phyloP scores from a whole-genome alignment of 2,329 filamentous ascomycete genomes.

The Pestalotiopsis fici region DNA sequence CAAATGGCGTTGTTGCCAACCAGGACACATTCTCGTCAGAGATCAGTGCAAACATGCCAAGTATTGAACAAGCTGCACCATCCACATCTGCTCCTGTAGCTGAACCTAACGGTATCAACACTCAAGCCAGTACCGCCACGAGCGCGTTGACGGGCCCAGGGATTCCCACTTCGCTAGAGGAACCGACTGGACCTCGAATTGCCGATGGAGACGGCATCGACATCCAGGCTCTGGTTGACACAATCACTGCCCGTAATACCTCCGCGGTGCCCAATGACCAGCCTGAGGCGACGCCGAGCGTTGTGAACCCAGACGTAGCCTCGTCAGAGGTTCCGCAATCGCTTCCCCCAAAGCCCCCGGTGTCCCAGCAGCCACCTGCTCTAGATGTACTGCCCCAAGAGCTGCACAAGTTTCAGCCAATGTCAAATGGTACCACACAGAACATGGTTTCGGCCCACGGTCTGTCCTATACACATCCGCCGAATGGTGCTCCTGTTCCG shows the following conservation, averaged over 20 bases:
- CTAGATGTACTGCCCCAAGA: constrained; percentile 30
- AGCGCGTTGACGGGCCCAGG: background rate
- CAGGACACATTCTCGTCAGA: background rate
- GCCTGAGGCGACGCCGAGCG: constrained; percentile 25
- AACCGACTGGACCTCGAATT: background rate
- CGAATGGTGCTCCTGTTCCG: constrained; percentile 32
- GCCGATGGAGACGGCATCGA: constrained; percentile 18
- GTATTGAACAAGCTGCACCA: constrained; percentile 14
- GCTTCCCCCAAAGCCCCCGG: constrained; percentile 48
- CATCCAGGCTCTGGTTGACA: constrained; percentile 27
- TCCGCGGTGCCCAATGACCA: constrained; percentile 25
- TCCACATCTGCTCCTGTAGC: background rate
- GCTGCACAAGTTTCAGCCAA: constrained; percentile 28
- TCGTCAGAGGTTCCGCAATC: constrained; percentile 26
- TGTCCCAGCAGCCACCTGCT: constrained; percentile 37
- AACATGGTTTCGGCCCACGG: constrained; percentile 33
- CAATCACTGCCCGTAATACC: constrained; percentile 24
- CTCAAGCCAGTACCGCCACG: background rate
- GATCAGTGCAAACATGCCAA: constrained; percentile 15
- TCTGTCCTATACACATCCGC: constrained; percentile 33
- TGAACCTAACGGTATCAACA: background rate
- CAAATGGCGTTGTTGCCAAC: background rate
- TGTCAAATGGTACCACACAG: constrained; percentile 21
- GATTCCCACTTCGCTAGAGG: background rate
- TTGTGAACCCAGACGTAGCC: constrained; percentile 26